Percentiles rank a stretch among this genome's conserved stretches.
phyloP scores from a whole-genome alignment of 441 rosid genomes.

The Corymbia citriodora region DNA sequence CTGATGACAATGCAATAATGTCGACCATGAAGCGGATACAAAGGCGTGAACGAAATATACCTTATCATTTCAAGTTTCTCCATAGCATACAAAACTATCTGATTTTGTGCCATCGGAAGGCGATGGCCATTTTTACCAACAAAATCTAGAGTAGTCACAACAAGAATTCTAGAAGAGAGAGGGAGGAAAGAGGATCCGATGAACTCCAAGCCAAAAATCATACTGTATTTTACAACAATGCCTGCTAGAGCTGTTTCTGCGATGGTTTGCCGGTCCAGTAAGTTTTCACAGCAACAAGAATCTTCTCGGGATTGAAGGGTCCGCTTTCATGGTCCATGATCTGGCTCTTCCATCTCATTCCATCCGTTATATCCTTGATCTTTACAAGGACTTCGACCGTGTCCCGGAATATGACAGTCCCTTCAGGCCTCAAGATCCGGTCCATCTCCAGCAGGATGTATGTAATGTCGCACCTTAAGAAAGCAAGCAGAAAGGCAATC shows the following conservation, averaged over 20 bases:
- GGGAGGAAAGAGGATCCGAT: background rate
- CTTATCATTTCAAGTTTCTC: background rate
- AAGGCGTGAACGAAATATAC: background rate
- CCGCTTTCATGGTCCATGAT: slow-evolving; percentile 93
- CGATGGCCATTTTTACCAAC: background rate
- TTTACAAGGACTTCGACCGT: slow-evolving; percentile 70
- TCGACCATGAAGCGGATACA: background rate
- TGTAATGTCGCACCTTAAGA: slow-evolving; percentile 68
- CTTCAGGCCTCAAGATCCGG: slow-evolving; percentile 88
- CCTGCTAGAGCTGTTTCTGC: slow-evolving; percentile 16
- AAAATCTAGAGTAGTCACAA: background rate
- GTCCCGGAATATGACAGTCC: slow-evolving; percentile 86
- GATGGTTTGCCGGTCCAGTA: slow-evolving; percentile 76
- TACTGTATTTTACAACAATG: background rate
- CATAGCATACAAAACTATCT: background rate
- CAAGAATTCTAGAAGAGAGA: background rate
- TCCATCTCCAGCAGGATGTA: slow-evolving; percentile 92
- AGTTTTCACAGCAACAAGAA: slow-evolving; percentile 75
- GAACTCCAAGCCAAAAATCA: background rate
- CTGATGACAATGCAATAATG: background rate
- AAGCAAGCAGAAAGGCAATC: background rate
- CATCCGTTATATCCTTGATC: slow-evolving; percentile 63
- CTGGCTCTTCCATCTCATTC: slow-evolving; percentile 90
- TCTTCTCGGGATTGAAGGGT: slow-evolving; percentile 92
- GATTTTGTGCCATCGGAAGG: background rate